A percentile compares a stretch with the other conserved stretches of the same genome.
Conservation (phyloP, 129 eudicot species). For the Artemisia annua region DNA sequence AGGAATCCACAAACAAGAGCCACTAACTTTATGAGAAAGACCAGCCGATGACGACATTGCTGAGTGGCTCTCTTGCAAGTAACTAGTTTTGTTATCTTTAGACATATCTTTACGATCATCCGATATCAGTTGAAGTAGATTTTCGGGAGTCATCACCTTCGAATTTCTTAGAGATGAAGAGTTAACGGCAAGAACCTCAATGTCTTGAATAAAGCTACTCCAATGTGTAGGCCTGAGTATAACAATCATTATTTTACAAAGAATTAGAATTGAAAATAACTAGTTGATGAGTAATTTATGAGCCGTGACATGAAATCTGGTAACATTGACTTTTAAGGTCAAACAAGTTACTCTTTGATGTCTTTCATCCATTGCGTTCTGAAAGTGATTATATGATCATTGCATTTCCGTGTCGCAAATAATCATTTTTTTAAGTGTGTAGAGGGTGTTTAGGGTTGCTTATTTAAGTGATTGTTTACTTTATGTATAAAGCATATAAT, state of each 20-base stretch:
- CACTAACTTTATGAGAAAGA: slow-evolving; percentile 61
- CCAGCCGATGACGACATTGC: slow-evolving; percentile 49
- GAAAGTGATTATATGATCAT: too few species aligned
- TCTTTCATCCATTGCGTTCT: too few species aligned
- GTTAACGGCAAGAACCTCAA: slow-evolving; percentile 63
- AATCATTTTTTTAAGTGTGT: too few species aligned
- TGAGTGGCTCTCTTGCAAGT: slow-evolving; percentile 47
- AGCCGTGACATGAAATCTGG: too few species aligned
- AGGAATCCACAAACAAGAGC: slow-evolving; percentile 88
- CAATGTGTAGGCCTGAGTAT: slow-evolving; percentile 71
- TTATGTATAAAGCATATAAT: too few species aligned
- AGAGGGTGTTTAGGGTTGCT: too few species aligned
- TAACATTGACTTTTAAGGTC: slow-evolving; percentile 5
- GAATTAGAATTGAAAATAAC: too few species aligned
- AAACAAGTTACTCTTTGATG: background rate
- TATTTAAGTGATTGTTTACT: too few species aligned
- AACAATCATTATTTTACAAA: slow-evolving; percentile 11
- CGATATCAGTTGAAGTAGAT: slow-evolving; percentile 47
- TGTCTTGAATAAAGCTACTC: slow-evolving; percentile 56
- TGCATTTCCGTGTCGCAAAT: too few species aligned
- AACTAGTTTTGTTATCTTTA: slow-evolving; percentile 37
- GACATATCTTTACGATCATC: slow-evolving; percentile 41
- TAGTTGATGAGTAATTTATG: too few species aligned
- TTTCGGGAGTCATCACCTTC: slow-evolving; percentile 53
- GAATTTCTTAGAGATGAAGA: slow-evolving; percentile 68